These are phyloP conservation scores for Pichia exigua DNA, from an alignment of 805 yeast genomes.

Conservation along the genomic window DNA sequence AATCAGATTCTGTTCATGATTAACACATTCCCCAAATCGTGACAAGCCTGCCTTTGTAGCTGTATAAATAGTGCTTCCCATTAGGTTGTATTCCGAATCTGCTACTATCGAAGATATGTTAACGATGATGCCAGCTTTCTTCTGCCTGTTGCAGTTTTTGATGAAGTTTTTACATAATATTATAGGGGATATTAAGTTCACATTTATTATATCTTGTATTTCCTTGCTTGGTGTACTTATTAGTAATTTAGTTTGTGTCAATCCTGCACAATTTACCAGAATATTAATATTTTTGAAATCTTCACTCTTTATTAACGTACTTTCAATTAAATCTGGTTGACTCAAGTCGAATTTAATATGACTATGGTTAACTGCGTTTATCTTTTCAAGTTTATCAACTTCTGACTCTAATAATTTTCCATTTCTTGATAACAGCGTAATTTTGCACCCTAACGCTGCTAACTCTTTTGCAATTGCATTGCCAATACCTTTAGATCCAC, in stretches of 20 bases:
- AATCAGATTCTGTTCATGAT: constrained; percentile 43
- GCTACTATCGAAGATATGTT: constrained; percentile 65
- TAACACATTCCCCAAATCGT: constrained; percentile 17
- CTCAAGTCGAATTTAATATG: constrained; percentile 30
- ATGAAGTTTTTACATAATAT: constrained; percentile 45
- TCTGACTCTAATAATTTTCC: constrained; percentile 27
- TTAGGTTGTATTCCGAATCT: constrained; percentile 15
- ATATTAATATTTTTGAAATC: constrained; percentile 33
- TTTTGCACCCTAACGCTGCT: constrained; percentile 43
- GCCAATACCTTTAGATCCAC: constrained; percentile 68
- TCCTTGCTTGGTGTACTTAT: constrained; percentile 33
- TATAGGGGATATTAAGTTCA: constrained; percentile 58
- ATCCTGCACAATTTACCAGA: constrained; percentile 61
- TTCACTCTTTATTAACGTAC: constrained; percentile 12
- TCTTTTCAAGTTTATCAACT: constrained; percentile 15
- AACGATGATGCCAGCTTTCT: constrained; percentile 30
- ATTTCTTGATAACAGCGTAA: constrained; percentile 46
- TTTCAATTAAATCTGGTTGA: constrained; percentile 11
- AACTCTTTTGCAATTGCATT: constrained; percentile 43
- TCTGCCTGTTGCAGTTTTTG: constrained; percentile 13
- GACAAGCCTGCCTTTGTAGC: background rate
- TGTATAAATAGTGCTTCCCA: background rate
- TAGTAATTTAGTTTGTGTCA: constrained; percentile 49
- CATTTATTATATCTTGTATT: constrained; percentile 39
- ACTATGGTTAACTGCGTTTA: constrained; percentile 23